Evolutionary conservation across 768 basidiomycete species (phyloP), one percentile per base, ranked within the genome.

Genomic region (Hydnum rufescens): DNA sequence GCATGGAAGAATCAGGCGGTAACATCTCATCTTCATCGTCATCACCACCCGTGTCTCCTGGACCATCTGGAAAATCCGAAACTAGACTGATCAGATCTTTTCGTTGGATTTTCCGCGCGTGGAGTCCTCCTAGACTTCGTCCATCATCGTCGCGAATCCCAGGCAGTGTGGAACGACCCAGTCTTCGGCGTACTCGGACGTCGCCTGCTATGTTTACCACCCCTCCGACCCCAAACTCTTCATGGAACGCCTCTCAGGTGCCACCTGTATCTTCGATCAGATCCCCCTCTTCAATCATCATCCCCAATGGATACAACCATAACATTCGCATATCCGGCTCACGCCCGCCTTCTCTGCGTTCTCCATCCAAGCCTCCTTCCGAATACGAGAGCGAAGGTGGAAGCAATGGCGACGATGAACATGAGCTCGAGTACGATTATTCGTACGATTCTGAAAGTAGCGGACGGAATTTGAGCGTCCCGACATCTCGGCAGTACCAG

Each of bases 401-500:
- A 49, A 23, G 43, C 51, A 6, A 32, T 43, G 5, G 49, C 56
- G 18, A 52, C n/a, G n/a, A n/a, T 32, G 36, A 51, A 42, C 3
- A 30, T 51, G 16, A 57, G 51, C 32, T 53, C 51, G 23, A 55
- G 51, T 23, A 42, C 39, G 8, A 30, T 55, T 5, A 42, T 47
- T 8, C 44, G 8, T 13, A 47, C 25, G 44, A 47, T 47, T 13
- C 13, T 13, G 44, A 47, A 39, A 8, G 8, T 47, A 47, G 13
- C 36, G 36, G 36, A 39, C 36, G 13, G n/a, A 39, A 39, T 39
- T 13, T 39, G 36, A 39, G 22, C 36, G 13, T 39, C 13, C n/a
- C n/a, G n/a, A n/a, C n/a, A n/a, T n/a, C n/a, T n/a, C n/a, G n/a
- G n/a, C n/a, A n/a, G n/a, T n/a, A n/a, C n/a, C n/a, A n/a, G n/a